Conservation (phyloP, 371 early-diverging fungal genomes). For the Actinomortierella ambigua region DNA sequence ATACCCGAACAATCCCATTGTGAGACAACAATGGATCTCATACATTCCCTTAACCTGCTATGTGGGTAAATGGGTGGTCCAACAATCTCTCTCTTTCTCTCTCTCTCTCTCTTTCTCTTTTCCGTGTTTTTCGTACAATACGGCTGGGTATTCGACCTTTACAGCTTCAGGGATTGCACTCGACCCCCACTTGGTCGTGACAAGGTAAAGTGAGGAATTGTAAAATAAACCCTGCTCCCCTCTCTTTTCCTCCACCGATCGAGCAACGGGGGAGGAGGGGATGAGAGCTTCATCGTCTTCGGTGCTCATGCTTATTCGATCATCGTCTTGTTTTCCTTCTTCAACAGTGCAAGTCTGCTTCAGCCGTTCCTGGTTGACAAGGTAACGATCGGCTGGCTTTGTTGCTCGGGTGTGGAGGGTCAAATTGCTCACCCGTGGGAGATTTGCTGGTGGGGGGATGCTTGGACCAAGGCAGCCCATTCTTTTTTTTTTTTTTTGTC, state of each 20-base stretch:
- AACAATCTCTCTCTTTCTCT: not conserved
- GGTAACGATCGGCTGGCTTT: conserved; percentile 17
- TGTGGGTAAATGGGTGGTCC: conserved; percentile 7
- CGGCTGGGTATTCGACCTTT: conserved; percentile 45
- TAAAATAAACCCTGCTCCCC: not conserved
- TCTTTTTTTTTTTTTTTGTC: too few relatives aligned
- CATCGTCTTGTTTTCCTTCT: too few relatives aligned
- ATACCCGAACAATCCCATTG: too few relatives aligned
- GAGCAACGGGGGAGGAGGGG: too few relatives aligned
- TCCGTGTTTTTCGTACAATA: conserved; percentile 15
- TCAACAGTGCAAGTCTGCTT: conserved; percentile 38
- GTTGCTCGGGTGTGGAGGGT: too few relatives aligned
- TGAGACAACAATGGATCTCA: not conserved
- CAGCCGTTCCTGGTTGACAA: conserved; percentile 41
- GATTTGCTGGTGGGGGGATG: too few relatives aligned
- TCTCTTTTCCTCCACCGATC: not conserved
- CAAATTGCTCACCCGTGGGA: too few relatives aligned
- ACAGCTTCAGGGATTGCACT: conserved; percentile 44
- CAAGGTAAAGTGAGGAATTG: conserved; percentile 20
- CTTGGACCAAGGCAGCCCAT: too few relatives aligned
- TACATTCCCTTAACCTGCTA: conserved; percentile 1
- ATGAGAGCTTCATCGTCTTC: too few relatives aligned
- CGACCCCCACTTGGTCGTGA: conserved; percentile 31
- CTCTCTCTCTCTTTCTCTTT: conserved; percentile 3
- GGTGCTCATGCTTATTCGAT: too few relatives aligned